Evolutionary conservation across 805 yeast genomes (phyloP), one percentile per base, ranked within the genome.

Genomic region (Naumovozyma dairenensis): DNA sequence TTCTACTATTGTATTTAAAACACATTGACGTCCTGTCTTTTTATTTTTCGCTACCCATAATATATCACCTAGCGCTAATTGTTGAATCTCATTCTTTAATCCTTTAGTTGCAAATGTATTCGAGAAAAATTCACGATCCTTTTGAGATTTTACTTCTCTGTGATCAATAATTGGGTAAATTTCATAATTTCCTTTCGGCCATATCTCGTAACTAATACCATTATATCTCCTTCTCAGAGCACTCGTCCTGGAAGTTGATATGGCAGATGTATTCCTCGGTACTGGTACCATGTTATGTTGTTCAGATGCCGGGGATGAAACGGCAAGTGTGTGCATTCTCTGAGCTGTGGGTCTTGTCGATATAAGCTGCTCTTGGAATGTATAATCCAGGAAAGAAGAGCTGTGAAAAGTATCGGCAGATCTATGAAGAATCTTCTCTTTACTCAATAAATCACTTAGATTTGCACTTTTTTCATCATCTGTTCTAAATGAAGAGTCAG

Each of bases 21-120:
- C 79, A 4, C 77, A 84, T 35, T 77, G 77, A 34, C 69, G 68
- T 1, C 70, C 67, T 0, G 82, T 70, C 0, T 39, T 45, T 33
- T 62, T 70, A 48, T 85, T 71, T 36, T 69, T 68, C 0, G 96
- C 98, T 3, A 86, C 66, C 98, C 97, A 92, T 7, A 80, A 42
- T 1, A 80, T 79, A 60, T 92, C 99, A 5, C 98, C 97, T 2
- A 87, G 72, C 0, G 92, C 61, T 19, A 92, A 62, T 1, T 82
- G 63, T 31, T 72, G 55, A 1, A 69, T 71, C 15, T 72, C 77
- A 32, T 72, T 63, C 3, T 59, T 54, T 1, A 80, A 62, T 0
- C 76, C 77, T 7, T 63, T 50, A 14, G 63, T 55, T 1, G 48
- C 51, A 13, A 89, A 60, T 26, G 77, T 71, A 2, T 63, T 66